These are phyloP conservation scores for Saccharomyces jurei DNA, from an alignment of 805 yeast species.

Conservation along the genomic window DNA sequence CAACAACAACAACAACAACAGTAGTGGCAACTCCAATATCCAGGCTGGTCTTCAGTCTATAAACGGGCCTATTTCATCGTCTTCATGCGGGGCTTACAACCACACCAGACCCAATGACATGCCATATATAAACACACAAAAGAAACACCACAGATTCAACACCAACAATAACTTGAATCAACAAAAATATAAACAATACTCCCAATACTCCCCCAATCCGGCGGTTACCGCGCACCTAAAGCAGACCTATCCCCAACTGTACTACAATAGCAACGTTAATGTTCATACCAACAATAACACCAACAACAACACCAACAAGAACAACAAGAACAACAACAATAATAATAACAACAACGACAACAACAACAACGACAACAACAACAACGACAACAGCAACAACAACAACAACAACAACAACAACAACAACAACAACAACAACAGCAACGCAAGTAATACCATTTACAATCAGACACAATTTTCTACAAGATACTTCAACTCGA, in stretches of 20 bases:
- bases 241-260: slow-evolving; percentile 20
- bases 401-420: slow-evolving; percentile 4
- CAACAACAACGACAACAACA: slow-evolving; percentile 6
- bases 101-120: not conserved
- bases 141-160: not conserved
- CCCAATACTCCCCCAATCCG: slow-evolving; percentile 3
- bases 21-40: slow-evolving; percentile 1
- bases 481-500: not conserved
- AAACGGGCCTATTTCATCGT: not conserved
- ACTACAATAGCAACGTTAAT: slow-evolving; percentile 8
- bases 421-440: slow-evolving; percentile 6
- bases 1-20: slow-evolving; percentile 3
- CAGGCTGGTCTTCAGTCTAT: not conserved
- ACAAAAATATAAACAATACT: not conserved
- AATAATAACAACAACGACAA: slow-evolving; percentile 4
- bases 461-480: not conserved
- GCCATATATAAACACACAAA: not conserved
- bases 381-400: slow-evolving; percentile 2
- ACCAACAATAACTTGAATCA: not conserved
- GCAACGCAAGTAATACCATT: slow-evolving; percentile 2
- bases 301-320: slow-evolving; percentile 3
- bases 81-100: not conserved
- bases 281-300: slow-evolving; percentile 6
- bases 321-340: slow-evolving; percentile 5
- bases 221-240: slow-evolving; percentile 16